These are phyloP conservation scores for Pythium oligandrum DNA, from an alignment of 352 stramenopile genomes.

Conservation along the genomic window DNA sequence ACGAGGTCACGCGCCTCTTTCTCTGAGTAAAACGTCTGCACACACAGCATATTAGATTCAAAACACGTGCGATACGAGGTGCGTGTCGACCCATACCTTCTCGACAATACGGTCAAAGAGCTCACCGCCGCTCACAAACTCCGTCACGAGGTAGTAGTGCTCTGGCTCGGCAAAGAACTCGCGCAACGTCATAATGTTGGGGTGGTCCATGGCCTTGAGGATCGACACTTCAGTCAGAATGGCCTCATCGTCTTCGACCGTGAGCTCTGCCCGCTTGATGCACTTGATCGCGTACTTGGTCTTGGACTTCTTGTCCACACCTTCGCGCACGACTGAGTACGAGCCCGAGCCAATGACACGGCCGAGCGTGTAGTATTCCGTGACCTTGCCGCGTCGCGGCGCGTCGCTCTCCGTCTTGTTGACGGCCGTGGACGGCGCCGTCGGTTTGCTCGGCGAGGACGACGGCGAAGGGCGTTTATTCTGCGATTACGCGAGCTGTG, in stretches of 20 bases:
- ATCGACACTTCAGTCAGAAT: conserved; percentile 78
- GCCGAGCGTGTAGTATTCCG: conserved; percentile 65
- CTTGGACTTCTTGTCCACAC: conserved; percentile 71
- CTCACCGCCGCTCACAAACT: conserved; percentile 83
- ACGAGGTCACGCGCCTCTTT: conserved; percentile 82
- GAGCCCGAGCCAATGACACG: conserved; percentile 86
- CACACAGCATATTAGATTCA: not conserved
- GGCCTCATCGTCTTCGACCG: conserved; percentile 70
- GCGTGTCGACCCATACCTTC: conserved; percentile 26
- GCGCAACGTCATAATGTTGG: conserved; percentile 88
- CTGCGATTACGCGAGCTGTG: too few species aligned
- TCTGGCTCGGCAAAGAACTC: conserved; percentile 89
- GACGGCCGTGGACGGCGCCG: conserved; percentile 9
- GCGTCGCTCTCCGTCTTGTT: conserved; percentile 11
- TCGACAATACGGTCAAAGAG: conserved; percentile 89
- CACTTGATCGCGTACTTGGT: conserved; percentile 89
- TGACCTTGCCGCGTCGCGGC: conserved; percentile 46
- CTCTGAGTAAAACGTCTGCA: conserved; percentile 76
- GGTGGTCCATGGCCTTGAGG: conserved; percentile 81
- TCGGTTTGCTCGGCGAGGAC: conserved; percentile 3
- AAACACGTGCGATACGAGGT: not conserved
- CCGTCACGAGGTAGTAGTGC: conserved; percentile 87
- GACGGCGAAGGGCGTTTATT: not conserved
- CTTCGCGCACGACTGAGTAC: conserved; percentile 87
- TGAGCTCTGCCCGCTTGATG: conserved; percentile 76